Conservation (phyloP, 495 filamentous ascomycete genomes). For the Apodospora peruviana region DNA sequence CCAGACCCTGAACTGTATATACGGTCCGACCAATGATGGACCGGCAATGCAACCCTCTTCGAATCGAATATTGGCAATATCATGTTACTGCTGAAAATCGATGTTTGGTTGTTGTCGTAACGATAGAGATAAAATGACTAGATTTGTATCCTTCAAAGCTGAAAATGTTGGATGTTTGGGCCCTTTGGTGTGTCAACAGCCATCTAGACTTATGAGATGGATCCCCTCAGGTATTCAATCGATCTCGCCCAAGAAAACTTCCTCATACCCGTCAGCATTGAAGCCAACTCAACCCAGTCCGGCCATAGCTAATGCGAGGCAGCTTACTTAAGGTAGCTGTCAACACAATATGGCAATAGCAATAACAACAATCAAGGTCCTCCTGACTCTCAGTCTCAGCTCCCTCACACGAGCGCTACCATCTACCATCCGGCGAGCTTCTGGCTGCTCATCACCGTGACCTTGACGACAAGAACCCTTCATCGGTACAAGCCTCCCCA, state of each 20-base stretch:
- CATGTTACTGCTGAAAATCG: background rate
- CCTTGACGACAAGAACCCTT: background rate
- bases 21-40: background rate
- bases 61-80: background rate
- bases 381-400: background rate
- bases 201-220: background rate
- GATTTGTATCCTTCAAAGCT: background rate
- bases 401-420: background rate
- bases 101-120: background rate
- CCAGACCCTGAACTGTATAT: no score
- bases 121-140: background rate
- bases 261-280: no score
- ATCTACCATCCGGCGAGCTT: background rate
- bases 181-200: background rate
- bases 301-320: no score
- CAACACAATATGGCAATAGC: background rate
- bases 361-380: background rate
- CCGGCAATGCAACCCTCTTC: background rate
- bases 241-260: background rate
- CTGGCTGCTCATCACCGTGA: background rate
- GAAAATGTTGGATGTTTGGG: background rate
- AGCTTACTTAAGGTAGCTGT: no score
- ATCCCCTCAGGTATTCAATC: background rate
- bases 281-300: background rate
- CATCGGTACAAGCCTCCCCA: constrained; percentile 1